Conservation (phyloP, 1,284 basidiomycete genomes). For the Gymnopus androsaceus region DNA sequence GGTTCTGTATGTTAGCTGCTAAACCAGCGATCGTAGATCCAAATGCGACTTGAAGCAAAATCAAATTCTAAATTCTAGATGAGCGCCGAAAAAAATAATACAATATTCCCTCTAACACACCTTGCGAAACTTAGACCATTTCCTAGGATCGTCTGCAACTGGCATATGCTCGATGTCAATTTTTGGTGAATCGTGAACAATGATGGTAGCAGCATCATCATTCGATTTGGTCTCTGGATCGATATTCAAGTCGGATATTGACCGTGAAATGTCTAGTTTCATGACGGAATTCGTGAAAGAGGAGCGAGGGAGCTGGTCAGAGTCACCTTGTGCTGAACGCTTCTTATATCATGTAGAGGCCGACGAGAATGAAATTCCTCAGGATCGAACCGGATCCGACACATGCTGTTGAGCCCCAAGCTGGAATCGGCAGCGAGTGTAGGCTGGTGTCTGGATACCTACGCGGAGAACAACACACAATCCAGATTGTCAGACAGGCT, state of each 20-base stretch:
- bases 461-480: too few species aligned
- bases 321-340: too few species aligned
- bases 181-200: constrained; percentile 1
- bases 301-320: too few species aligned
- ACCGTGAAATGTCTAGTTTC: neutral
- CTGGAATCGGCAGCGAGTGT: too few species aligned
- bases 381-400: too few species aligned
- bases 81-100: neutral
- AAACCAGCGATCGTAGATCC: constrained; percentile 73
- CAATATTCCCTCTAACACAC: constrained; percentile 30
- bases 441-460: too few species aligned
- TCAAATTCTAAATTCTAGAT: constrained; percentile 42
- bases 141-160: constrained; percentile 77
- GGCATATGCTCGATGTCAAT: constrained; percentile 45
- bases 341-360: too few species aligned
- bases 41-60: constrained; percentile 57
- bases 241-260: neutral
- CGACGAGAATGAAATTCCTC: too few species aligned
- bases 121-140: constrained; percentile 74
- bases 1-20: constrained; percentile 68
- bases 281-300: too few species aligned
- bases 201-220: constrained; percentile 12
- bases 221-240: neutral
- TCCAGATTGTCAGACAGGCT: too few species aligned
- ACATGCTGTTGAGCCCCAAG: too few species aligned